Conservation (phyloP, 1,139 yeast species). For the Kodamaea alishanica region DNA sequence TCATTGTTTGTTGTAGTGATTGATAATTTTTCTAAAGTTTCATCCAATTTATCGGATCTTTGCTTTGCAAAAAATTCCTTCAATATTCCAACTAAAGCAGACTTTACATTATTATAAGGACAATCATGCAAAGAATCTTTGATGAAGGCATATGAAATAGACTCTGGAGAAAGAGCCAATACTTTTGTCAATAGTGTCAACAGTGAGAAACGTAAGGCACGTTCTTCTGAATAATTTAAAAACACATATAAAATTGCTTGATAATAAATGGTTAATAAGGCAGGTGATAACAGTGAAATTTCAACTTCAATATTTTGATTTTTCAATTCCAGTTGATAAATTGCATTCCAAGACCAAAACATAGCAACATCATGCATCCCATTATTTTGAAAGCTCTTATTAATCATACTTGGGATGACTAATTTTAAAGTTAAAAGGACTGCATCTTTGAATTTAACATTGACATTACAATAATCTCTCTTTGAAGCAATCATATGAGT, state of each 20-base stretch:
- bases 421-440: constrained; percentile 31
- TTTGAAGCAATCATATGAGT: constrained; percentile 22
- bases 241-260: constrained; percentile 32
- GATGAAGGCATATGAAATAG: constrained; percentile 55
- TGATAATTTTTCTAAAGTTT: neutral
- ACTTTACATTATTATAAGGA: constrained; percentile 60
- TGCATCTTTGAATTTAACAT: constrained; percentile 32
- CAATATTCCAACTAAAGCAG: constrained; percentile 60
- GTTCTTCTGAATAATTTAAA: constrained; percentile 9
- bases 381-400: constrained; percentile 20
- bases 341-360: constrained; percentile 42
- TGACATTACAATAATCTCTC: constrained; percentile 15
- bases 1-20: constrained; percentile 9
- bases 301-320: constrained; percentile 26
- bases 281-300: constrained; percentile 30
- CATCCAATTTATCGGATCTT: constrained; percentile 9
- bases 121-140: constrained; percentile 64
- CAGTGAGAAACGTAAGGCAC: constrained; percentile 26
- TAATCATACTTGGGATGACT: constrained; percentile 37
- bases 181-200: constrained; percentile 54
- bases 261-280: constrained; percentile 29
- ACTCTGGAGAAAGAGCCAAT: constrained; percentile 55
- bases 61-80: constrained; percentile 54
- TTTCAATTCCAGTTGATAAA: constrained; percentile 21
- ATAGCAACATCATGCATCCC: constrained; percentile 29